These are phyloP conservation scores for Pseudogymnoascus sp. DNA, from an alignment of 2,329 filamentous ascomycete species.

Conservation along the genomic window DNA sequence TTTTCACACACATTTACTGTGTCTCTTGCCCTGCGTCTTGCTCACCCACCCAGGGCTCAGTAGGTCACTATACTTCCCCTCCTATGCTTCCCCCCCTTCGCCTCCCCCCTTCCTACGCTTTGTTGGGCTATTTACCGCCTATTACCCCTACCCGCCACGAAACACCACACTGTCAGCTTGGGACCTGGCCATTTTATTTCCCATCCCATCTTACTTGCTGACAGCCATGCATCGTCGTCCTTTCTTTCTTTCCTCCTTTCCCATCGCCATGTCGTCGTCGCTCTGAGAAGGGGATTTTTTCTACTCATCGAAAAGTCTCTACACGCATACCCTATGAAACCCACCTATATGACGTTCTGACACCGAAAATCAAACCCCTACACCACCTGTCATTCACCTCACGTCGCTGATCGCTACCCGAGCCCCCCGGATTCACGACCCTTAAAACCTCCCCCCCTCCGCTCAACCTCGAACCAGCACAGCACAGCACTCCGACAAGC, in stretches of 20 bases:
- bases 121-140: not conserved
- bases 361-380: not conserved
- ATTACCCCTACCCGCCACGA: not conserved
- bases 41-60: not conserved
- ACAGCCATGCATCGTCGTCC: not conserved
- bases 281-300: not conserved
- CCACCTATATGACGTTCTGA: not conserved
- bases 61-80: not conserved
- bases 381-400: not conserved
- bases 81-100: too few species aligned
- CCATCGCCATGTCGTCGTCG: not conserved
- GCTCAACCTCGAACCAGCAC: not conserved
- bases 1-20: not conserved
- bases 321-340: not conserved
- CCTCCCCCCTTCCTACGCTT: not conserved
- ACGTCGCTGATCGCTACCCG: not conserved
- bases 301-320: not conserved
- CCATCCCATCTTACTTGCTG: not conserved
- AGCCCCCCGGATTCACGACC: not conserved
- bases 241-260: not conserved
- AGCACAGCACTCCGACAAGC: too few species aligned
- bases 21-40: not conserved
- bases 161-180: not conserved
- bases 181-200: not conserved
- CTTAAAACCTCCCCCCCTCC: not conserved